Evolutionary conservation across 2,329 filamentous ascomycete genomes (phyloP).

Genomic region (Coniochaeta ligniaria): DNA sequence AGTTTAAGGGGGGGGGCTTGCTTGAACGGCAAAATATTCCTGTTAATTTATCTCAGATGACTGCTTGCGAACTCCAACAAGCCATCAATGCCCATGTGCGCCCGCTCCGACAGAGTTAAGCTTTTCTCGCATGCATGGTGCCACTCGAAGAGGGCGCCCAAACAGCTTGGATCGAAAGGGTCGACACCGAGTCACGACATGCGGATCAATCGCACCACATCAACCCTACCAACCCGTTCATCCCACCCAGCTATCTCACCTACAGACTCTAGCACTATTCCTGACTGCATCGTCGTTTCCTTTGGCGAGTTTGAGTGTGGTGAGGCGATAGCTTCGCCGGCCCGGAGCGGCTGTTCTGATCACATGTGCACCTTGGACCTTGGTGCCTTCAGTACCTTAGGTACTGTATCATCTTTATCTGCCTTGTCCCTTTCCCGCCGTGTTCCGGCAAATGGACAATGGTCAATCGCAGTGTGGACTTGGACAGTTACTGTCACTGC

Average conservation of each 20-base stretch:
- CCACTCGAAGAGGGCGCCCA: neutral
- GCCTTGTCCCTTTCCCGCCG: neutral
- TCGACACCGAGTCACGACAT: neutral
- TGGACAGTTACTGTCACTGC: neutral
- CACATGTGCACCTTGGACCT: neutral
- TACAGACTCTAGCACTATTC: neutral
- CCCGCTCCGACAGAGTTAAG: neutral
- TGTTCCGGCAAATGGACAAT: neutral
- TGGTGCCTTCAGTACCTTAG: no score
- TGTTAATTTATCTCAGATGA: slow-evolving; percentile 10
- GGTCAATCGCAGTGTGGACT: neutral
- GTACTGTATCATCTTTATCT: neutral
- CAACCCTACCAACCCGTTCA: neutral
- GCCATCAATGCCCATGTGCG: neutral
- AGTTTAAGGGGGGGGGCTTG: neutral
- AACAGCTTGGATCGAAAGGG: neutral
- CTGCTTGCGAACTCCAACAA: neutral
- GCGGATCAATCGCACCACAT: neutral
- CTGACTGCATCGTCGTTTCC: neutral
- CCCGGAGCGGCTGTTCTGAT: slow-evolving; percentile 13
- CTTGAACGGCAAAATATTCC: slow-evolving; percentile 9
- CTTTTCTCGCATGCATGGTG: neutral
- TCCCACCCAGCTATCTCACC: neutral
- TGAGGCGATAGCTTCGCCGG: slow-evolving; percentile 10
- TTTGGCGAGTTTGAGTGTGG: neutral